Evolutionary conservation across 2,329 filamentous ascomycete genomes (phyloP), one percentile per base, ranked within the genome.

Genomic region (Acephala macrosclerotiorum): DNA sequence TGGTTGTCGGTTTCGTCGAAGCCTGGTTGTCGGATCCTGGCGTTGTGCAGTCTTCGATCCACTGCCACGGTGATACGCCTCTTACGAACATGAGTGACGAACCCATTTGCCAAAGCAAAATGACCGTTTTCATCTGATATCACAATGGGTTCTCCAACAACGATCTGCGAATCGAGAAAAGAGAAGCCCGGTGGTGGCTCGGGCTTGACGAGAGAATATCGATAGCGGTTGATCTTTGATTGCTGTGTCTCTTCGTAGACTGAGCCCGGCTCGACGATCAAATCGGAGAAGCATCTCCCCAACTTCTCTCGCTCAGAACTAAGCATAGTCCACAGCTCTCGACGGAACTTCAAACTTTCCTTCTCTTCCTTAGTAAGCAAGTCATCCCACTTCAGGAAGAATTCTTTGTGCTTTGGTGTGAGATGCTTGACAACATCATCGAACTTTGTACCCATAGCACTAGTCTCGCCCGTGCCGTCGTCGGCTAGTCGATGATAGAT

Each of bases 301-400:
- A 95, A 84, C 74, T 91, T 92, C 77, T 99, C 94, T 56, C 96
- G 90, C 76, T 98, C 93, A 0, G 82, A 84, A 76, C 96, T 97
- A 25, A 94, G 81, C 92, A 99, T 96, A 0, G 94, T 97, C 96
- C 96, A 99, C 2, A 99, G 82, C 76, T 99, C 96, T 70, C 94
- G 86, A 68, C 94, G 89, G 69, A 94, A 91, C 74, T 92, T 96
- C 76, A 96, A 91, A 75, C 91, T 89, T 73, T 97, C 94, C 72
- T 91, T 93, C 77, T 99, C 96, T 80, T 99, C 96, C 76, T 96
- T 96, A 0, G 95, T 98, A 42, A 99, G 82, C 16, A 99, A 83
- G 59, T 90, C 86, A 77, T 99, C 96, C 96, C 96, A 99, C 76
- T 96, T 97, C 68, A 91, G 84, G 78, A 99, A 97, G 77, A 98